A percentile compares a stretch with the other conserved stretches of the same genome.
These are phyloP conservation scores for Sugiyamaella qingdaonensis DNA, from an alignment of 805 yeast genomes.

Conservation along the genomic window DNA sequence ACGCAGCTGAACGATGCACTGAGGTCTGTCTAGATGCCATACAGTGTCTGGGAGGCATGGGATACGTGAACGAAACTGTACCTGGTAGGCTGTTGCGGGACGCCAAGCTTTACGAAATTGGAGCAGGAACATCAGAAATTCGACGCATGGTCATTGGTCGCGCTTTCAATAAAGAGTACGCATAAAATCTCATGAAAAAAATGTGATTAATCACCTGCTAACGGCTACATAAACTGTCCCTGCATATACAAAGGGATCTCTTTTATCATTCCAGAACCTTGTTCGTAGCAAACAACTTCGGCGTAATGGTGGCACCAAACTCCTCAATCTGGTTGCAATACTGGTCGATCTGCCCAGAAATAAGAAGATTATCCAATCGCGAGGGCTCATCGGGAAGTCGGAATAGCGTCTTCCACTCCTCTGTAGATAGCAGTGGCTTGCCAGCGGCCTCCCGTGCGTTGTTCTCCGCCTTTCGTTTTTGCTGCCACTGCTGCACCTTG, in stretches of 20 bases:
- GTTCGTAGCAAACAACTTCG: slow-evolving; percentile 52
- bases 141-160: slow-evolving; percentile 33
- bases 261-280: slow-evolving; percentile 10
- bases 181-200: not conserved
- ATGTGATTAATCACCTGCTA: too few species aligned
- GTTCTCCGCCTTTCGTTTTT: slow-evolving; percentile 62
- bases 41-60: slow-evolving; percentile 34
- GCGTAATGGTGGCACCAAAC: slow-evolving; percentile 61
- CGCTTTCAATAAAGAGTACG: slow-evolving; percentile 30
- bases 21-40: slow-evolving; percentile 32
- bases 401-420: slow-evolving; percentile 65
- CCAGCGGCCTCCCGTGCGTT: slow-evolving; percentile 54
- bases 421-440: slow-evolving; percentile 43
- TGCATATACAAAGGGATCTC: not conserved
- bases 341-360: slow-evolving; percentile 63
- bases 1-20: slow-evolving; percentile 34
- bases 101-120: slow-evolving; percentile 33
- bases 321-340: slow-evolving; percentile 69
- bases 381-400: slow-evolving; percentile 72
- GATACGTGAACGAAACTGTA: slow-evolving; percentile 32
- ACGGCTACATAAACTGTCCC: not conserved
- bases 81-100: slow-evolving; percentile 32
- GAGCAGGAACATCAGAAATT: slow-evolving; percentile 33
- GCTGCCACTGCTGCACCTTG: slow-evolving; percentile 72
- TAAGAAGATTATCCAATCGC: slow-evolving; percentile 65